Conservation (phyloP, 495 filamentous ascomycete species). For the Opeltia flavorubescens region DNA sequence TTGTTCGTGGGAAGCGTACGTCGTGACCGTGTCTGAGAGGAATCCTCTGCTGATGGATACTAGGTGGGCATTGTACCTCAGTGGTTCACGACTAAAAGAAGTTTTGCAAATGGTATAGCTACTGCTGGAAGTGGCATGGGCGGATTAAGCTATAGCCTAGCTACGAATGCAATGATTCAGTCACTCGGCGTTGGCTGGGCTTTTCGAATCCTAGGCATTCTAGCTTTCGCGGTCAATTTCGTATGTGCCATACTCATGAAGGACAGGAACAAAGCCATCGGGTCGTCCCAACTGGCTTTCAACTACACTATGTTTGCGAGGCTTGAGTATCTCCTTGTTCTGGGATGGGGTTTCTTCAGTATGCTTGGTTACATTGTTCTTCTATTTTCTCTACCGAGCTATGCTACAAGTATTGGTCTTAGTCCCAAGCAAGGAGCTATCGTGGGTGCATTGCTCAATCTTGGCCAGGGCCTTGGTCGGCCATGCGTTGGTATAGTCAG, state of each 20-base stretch:
- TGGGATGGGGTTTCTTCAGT: constrained; percentile 49
- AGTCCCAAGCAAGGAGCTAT: constrained; percentile 46
- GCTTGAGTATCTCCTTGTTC: constrained; percentile 40
- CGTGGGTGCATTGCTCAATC: constrained; percentile 52
- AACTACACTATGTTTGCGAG: constrained; percentile 40
- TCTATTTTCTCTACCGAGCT: constrained; percentile 59
- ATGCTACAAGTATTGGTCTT: constrained; percentile 49
- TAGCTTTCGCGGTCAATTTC: constrained; percentile 43
- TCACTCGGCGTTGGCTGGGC: constrained; percentile 47
- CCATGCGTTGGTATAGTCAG: constrained; percentile 54
- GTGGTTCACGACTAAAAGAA: constrained; percentile 55
- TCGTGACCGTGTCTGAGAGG: constrained; percentile 4
- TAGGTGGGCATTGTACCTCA: constrained; percentile 48
- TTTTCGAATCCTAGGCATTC: constrained; percentile 52
- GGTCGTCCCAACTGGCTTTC: constrained; percentile 39
- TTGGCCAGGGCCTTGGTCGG: constrained; percentile 49
- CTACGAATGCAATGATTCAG: constrained; percentile 30
- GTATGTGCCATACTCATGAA: constrained; percentile 43
- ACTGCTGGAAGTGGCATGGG: constrained; percentile 54
- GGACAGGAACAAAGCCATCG: constrained; percentile 48
- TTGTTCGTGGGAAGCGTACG: constrained; percentile 41
- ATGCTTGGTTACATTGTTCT: constrained; percentile 61
- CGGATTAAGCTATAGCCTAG: constrained; percentile 41
- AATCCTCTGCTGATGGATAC: background rate
- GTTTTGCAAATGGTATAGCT: constrained; percentile 57